A percentile compares a stretch with the other conserved stretches of the same genome.
Conservation (phyloP, 2,329 filamentous ascomycete genomes). For the Colletotrichum kahawae region DNA sequence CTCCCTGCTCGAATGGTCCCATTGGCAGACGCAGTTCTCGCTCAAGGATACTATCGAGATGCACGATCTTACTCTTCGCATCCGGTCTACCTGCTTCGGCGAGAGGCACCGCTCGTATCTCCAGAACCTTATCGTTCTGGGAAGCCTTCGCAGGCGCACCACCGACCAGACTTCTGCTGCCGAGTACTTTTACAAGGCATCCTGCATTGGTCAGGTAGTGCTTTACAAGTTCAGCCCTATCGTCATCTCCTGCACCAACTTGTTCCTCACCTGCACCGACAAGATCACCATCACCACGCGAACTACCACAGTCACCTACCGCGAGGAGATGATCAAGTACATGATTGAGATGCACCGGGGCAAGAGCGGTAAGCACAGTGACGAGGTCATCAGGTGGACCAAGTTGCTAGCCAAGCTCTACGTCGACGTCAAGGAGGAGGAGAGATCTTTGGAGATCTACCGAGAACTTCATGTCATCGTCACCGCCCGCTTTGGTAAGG, state of each 20-base stretch:
- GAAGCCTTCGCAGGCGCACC: constrained; percentile 32
- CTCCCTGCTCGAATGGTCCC: constrained; percentile 36
- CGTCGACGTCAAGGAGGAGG: constrained; percentile 37
- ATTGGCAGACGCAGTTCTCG: constrained; percentile 31
- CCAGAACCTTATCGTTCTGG: constrained; percentile 41
- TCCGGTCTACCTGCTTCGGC: constrained; percentile 39
- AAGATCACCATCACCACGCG: constrained; percentile 36
- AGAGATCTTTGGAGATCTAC: constrained; percentile 34
- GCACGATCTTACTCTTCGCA: constrained; percentile 38
- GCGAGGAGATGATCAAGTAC: constrained; percentile 42
- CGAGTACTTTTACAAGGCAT: constrained; percentile 40
- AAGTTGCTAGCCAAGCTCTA: constrained; percentile 41
- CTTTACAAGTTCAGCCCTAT: constrained; percentile 36
- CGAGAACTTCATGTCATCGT: constrained; percentile 39
- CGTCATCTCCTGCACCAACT: constrained; percentile 38
- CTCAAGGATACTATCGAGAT: constrained; percentile 28
- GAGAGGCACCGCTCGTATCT: constrained; percentile 38
- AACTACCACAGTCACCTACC: constrained; percentile 38
- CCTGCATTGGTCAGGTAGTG: constrained; percentile 32
- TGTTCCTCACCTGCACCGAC: constrained; percentile 39
- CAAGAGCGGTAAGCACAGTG: constrained; percentile 37
- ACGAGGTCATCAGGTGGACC: constrained; percentile 41
- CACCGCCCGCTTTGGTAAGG: constrained; percentile 33
- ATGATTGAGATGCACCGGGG: constrained; percentile 42
- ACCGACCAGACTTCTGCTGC: constrained; percentile 30